These are phyloP conservation scores for Leucocoprinus leucothites DNA, from an alignment of 768 basidiomycete species.

Conservation along the genomic window DNA sequence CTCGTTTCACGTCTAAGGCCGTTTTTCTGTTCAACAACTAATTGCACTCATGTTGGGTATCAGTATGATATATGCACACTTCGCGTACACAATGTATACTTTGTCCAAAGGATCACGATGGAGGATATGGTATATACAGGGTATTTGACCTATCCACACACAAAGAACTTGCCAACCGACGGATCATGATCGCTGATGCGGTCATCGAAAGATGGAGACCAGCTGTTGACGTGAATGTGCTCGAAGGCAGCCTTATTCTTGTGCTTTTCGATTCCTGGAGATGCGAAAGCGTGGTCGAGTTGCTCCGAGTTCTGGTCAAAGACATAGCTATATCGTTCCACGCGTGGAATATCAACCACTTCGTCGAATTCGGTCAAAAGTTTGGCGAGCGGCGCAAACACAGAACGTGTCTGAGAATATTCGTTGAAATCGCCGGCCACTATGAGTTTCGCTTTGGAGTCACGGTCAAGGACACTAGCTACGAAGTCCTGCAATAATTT, in stretches of 20 bases:
- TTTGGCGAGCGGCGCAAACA: slow-evolving; percentile 39
- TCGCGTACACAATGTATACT: not conserved
- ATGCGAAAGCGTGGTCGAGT: slow-evolving; percentile 58
- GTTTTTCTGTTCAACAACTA: too few species aligned
- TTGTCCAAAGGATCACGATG: not conserved
- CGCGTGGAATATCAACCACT: slow-evolving; percentile 40
- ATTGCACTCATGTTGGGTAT: too few species aligned
- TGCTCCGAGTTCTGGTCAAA: slow-evolving; percentile 59
- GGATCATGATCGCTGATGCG: slow-evolving; percentile 63
- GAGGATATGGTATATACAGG: not conserved
- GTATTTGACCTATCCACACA: slow-evolving; percentile 32
- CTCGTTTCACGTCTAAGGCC: too few species aligned
- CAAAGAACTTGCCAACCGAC: slow-evolving; percentile 44
- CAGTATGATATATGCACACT: too few species aligned
- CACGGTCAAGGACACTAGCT: slow-evolving; percentile 35
- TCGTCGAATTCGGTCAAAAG: slow-evolving; percentile 50
- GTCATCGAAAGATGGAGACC: slow-evolving; percentile 37
- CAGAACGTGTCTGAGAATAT: slow-evolving; percentile 49
- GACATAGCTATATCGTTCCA: slow-evolving; percentile 59
- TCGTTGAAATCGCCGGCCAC: slow-evolving; percentile 65
- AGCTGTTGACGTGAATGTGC: slow-evolving; percentile 62
- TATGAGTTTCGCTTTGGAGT: slow-evolving; percentile 46
- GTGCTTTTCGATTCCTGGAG: slow-evolving; percentile 36
- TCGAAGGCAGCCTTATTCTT: slow-evolving; percentile 45
- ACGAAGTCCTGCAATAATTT: slow-evolving; percentile 45